phyloP scores from a whole-genome alignment of 352 stramenopile genomes.

The Pythium utonaiense region DNA sequence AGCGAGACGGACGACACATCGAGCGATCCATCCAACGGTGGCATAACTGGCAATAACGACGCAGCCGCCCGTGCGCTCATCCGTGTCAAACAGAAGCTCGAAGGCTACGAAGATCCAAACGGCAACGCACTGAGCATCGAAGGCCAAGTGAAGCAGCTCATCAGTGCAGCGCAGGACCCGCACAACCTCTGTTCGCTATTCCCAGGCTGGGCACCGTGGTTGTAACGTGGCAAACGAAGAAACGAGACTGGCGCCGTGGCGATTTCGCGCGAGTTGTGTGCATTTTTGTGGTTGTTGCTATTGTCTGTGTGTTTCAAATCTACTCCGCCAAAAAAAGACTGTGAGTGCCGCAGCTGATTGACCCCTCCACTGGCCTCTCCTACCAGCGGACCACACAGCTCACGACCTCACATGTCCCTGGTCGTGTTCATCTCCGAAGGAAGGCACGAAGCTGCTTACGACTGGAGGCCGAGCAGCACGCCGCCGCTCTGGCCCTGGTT shows the following conservation, averaged over 20 bases:
- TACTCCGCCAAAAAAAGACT: neutral
- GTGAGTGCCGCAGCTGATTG: neutral
- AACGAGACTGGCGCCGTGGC: neutral
- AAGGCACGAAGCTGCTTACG: slow-evolving; percentile 8
- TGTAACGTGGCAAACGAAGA: slow-evolving; percentile 40
- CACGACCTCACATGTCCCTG: neutral
- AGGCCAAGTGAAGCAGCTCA: slow-evolving; percentile 97
- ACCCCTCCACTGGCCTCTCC: neutral
- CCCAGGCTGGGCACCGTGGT: slow-evolving; percentile 95
- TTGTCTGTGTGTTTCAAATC: neutral
- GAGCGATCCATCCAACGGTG: slow-evolving; percentile 6
- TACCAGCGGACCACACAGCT: neutral
- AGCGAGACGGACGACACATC: slow-evolving; percentile 26
- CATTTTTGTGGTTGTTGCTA: slow-evolving; percentile 6
- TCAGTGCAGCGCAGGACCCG: slow-evolving; percentile 94
- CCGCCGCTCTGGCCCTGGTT: slow-evolving; percentile 83
- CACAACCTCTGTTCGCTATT: slow-evolving; percentile 96
- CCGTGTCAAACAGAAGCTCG: slow-evolving; percentile 97
- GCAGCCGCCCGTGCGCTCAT: slow-evolving; percentile 92
- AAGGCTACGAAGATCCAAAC: slow-evolving; percentile 97
- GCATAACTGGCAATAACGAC: slow-evolving; percentile 50
- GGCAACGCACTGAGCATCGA: slow-evolving; percentile 96
- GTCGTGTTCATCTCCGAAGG: neutral
- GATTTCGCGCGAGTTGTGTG: neutral
- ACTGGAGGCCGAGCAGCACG: slow-evolving; percentile 83